phyloP scores from a whole-genome alignment of 139 green algal species.

The Edaphochlamys debaryana region DNA sequence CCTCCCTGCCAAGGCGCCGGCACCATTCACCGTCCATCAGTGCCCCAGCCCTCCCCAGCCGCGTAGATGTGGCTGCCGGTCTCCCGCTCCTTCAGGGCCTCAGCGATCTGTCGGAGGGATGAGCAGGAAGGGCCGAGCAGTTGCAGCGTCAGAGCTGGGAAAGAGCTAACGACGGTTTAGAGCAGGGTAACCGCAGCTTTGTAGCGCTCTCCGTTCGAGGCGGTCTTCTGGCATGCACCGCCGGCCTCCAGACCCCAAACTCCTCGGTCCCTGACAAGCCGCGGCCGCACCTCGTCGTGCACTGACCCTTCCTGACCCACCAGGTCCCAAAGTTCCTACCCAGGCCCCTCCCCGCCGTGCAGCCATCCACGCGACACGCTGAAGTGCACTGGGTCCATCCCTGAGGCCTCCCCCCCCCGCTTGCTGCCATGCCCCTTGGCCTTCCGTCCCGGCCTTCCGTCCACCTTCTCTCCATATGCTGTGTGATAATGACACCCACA shows the following conservation, averaged over 20 bases:
- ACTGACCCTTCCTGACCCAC: too few relatives aligned
- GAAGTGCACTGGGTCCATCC: too few relatives aligned
- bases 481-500: neutral
- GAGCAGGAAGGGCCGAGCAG: neutral
- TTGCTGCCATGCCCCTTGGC: neutral
- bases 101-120: neutral
- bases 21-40: too few relatives aligned
- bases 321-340: too few relatives aligned
- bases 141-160: neutral
- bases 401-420: too few relatives aligned
- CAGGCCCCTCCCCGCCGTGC: too few relatives aligned
- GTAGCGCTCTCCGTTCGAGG: too few relatives aligned
- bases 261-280: neutral
- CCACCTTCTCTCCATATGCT: neutral
- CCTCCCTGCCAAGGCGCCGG: too few relatives aligned
- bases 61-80: constrained; percentile 6
- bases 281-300: too few relatives aligned
- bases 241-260: neutral
- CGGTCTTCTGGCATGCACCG: neutral
- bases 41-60: constrained; percentile 19
- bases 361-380: too few relatives aligned
- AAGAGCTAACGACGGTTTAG: neutral
- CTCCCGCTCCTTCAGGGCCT: neutral
- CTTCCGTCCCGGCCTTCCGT: neutral
- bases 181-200: neutral